These are phyloP conservation scores for Coemansia sp. DNA, from an alignment of 192 early-diverging fungal species.

Conservation along the genomic window DNA sequence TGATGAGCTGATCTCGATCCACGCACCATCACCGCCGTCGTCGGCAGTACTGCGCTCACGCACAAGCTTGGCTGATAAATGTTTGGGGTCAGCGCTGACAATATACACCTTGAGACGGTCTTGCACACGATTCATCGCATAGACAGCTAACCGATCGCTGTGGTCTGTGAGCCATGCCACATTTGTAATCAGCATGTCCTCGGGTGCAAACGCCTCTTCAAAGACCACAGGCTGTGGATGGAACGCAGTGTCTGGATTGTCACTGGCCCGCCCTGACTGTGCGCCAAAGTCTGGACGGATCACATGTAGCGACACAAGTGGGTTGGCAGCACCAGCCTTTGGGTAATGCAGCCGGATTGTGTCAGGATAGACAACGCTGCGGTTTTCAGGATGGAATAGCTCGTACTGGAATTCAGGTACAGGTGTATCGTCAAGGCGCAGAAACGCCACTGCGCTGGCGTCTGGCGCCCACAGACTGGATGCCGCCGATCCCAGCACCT, in stretches of 20 bases:
- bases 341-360: slow-evolving; percentile 83
- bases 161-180: slow-evolving; percentile 75
- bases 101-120: slow-evolving; percentile 73
- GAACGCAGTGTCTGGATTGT: slow-evolving; percentile 41
- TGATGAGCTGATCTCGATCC: slow-evolving; percentile 62
- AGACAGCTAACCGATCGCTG: slow-evolving; percentile 64
- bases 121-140: slow-evolving; percentile 88
- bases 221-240: slow-evolving; percentile 50
- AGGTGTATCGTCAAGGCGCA: slow-evolving; percentile 82
- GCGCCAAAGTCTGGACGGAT: slow-evolving; percentile 55
- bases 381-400: slow-evolving; percentile 64
- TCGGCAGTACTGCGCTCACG: slow-evolving; percentile 61
- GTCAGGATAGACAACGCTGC: slow-evolving; percentile 63
- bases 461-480: slow-evolving; percentile 91
- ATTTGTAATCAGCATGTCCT: slow-evolving; percentile 80
- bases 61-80: slow-evolving; percentile 49
- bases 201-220: slow-evolving; percentile 39
- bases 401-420: slow-evolving; percentile 80
- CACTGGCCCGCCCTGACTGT: slow-evolving; percentile 22
- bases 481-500: slow-evolving; percentile 67
- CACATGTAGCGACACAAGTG: slow-evolving; percentile 73
- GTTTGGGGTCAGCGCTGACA: slow-evolving; percentile 44
- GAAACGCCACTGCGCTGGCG: slow-evolving; percentile 69
- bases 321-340: slow-evolving; percentile 85
- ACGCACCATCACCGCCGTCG: slow-evolving; percentile 63